Percentiles rank a stretch among this genome's conserved stretches.
phyloP scores from a whole-genome alignment of 331 rosid genomes.

The Cydonia oblonga region DNA sequence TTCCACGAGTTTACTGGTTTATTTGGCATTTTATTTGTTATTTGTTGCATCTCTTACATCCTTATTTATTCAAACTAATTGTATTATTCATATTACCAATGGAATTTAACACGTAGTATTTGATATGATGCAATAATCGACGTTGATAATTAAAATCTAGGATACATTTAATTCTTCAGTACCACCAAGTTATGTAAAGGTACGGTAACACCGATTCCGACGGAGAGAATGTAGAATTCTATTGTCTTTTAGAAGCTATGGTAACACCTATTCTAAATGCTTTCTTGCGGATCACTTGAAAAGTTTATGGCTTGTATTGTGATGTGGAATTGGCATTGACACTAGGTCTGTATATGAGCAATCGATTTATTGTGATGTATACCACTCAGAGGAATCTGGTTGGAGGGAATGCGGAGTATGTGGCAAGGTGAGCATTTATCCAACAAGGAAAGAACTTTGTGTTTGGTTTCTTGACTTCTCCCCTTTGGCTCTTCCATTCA shows the following conservation, averaged over 20 bases:
- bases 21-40: neutral
- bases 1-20: neutral
- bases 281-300: neutral
- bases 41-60: neutral
- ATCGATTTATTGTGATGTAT: slow-evolving; percentile 59
- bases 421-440: slow-evolving; percentile 54
- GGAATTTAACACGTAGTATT: neutral
- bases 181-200: neutral
- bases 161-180: neutral
- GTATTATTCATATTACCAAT: neutral
- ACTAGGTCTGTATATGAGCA: slow-evolving; percentile 82
- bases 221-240: neutral
- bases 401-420: slow-evolving; percentile 86
- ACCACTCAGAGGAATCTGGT: slow-evolving; percentile 77
- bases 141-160: neutral
- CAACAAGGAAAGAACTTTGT: neutral
- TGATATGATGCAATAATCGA: neutral
- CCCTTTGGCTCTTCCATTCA: neutral
- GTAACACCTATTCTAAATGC: neutral
- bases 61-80: neutral
- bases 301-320: neutral
- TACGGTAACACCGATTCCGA: neutral
- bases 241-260: neutral
- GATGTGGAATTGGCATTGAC: neutral
- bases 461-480: neutral